Evolutionary conservation across 1,139 yeast genomes (phyloP).

Genomic region (Trichomonascaceae sp.): DNA sequence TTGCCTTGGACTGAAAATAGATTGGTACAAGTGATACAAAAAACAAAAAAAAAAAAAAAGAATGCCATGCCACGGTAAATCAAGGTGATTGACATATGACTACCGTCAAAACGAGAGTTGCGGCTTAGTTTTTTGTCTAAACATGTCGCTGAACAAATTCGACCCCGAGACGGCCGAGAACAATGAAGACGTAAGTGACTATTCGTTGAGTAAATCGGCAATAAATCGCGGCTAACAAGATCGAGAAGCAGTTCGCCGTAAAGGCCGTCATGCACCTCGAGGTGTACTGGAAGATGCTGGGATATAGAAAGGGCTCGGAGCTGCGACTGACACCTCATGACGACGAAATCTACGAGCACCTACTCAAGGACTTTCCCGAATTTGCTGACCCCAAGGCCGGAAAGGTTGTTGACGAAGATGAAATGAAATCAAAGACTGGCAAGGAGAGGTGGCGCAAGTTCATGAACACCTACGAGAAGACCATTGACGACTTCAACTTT

Average conservation of each 20-base stretch:
- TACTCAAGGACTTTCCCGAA: slow-evolving; percentile 75
- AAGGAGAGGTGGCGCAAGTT: slow-evolving; percentile 87
- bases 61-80: no score
- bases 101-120: no score
- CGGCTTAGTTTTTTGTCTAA: no score
- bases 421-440: slow-evolving; percentile 66
- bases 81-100: no score
- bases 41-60: no score
- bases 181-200: slow-evolving; percentile 34
- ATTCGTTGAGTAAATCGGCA: background rate
- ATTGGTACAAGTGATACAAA: no score
- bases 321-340: slow-evolving; percentile 65
- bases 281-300: slow-evolving; percentile 77
- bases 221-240: slow-evolving; percentile 18
- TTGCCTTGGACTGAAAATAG: no score
- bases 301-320: slow-evolving; percentile 62
- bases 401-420: slow-evolving; percentile 54
- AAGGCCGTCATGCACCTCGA: slow-evolving; percentile 83
- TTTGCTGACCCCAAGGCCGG: slow-evolving; percentile 43
- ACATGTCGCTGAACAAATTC: slow-evolving; percentile 22
- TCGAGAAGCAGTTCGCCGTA: slow-evolving; percentile 94
- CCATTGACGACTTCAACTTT: slow-evolving; percentile 74
- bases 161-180: slow-evolving; percentile 49
- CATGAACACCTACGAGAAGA: slow-evolving; percentile 67
- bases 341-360: slow-evolving; percentile 63